Evolutionary conservation across 352 stramenopile genomes (phyloP).

Genomic region (Phytopythium vexans): DNA sequence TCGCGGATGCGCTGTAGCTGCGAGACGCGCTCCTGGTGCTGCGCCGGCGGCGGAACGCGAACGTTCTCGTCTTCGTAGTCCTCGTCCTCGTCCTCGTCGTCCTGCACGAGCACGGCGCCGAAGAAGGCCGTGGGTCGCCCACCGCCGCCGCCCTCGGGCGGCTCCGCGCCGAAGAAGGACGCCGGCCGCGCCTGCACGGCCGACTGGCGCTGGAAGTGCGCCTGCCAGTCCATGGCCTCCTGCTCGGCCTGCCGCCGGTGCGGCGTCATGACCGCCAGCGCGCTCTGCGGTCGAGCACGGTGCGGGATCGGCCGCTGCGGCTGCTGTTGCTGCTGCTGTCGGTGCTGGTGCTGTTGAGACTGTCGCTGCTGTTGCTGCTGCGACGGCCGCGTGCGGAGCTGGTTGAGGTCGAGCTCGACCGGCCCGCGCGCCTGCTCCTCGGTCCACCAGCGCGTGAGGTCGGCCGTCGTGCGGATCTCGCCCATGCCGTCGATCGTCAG

Average conservation of each 20-base stretch:
- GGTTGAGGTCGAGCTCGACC: constrained; percentile 8
- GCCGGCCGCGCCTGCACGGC: constrained; percentile 18
- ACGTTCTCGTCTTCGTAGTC: not conserved
- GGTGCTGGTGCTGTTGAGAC: not conserved
- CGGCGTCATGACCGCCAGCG: not conserved
- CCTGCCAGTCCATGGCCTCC: constrained; percentile 29
- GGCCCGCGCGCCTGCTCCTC: constrained; percentile 15
- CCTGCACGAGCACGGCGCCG: constrained; percentile 15
- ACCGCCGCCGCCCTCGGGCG: too few relatives aligned
- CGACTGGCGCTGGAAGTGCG: constrained; percentile 31
- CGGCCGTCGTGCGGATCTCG: constrained; percentile 39
- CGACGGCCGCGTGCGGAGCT: constrained; percentile 12
- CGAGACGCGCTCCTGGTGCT: constrained; percentile 11
- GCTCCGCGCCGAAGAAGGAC: too few relatives aligned
- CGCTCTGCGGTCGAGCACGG: constrained; percentile 2
- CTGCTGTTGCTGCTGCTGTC: constrained; percentile 6
- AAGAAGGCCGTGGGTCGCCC: constrained; percentile 6
- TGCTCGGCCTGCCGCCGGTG: constrained; percentile 16
- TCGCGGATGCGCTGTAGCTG: constrained; percentile 2
- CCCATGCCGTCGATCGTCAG: constrained; percentile 33
- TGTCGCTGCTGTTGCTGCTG: constrained; percentile 3
- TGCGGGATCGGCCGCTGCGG: not conserved
- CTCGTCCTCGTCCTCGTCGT: constrained; percentile 27
- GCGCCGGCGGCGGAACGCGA: not conserved
- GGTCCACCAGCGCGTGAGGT: constrained; percentile 45